phyloP scores from a whole-genome alignment of 148 eudicot genomes.

The Nyssa sinensis region DNA sequence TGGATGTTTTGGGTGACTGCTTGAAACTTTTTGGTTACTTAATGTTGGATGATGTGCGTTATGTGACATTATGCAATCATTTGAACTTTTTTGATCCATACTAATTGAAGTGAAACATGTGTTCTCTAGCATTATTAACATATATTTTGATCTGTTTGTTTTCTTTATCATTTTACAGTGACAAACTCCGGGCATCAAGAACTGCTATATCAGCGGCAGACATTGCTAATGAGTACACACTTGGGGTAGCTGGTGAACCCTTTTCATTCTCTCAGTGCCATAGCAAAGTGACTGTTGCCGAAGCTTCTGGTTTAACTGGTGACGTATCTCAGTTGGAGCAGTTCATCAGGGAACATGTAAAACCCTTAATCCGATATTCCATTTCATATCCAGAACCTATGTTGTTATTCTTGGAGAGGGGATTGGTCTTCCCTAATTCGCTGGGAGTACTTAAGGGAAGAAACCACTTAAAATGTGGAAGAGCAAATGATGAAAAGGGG shows the following conservation, averaged over 20 bases:
- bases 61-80: too few species aligned
- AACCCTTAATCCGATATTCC: conserved; percentile 9
- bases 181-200: conserved; percentile 80
- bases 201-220: conserved; percentile 78
- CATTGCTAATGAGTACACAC: conserved; percentile 62
- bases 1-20: background rate
- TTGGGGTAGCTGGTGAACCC: conserved; percentile 69
- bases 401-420: background rate
- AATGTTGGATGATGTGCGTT: too few species aligned
- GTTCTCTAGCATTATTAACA: background rate
- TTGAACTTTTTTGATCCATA: too few species aligned
- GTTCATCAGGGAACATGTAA: conserved; percentile 45
- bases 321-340: conserved; percentile 69
- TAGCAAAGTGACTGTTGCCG: conserved; percentile 70
- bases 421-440: too few species aligned
- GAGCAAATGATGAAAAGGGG: background rate
- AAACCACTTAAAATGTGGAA: background rate
- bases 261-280: conserved; percentile 79
- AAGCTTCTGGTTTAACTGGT: conserved; percentile 70
- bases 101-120: too few species aligned
- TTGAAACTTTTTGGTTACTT: background rate
- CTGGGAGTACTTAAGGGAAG: too few species aligned
- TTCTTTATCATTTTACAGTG: conserved; percentile 35
- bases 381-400: background rate
- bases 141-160: background rate